Evolutionary conservation across 2,329 filamentous ascomycete species (phyloP).

Genomic region (Lachnum nothofagi): DNA sequence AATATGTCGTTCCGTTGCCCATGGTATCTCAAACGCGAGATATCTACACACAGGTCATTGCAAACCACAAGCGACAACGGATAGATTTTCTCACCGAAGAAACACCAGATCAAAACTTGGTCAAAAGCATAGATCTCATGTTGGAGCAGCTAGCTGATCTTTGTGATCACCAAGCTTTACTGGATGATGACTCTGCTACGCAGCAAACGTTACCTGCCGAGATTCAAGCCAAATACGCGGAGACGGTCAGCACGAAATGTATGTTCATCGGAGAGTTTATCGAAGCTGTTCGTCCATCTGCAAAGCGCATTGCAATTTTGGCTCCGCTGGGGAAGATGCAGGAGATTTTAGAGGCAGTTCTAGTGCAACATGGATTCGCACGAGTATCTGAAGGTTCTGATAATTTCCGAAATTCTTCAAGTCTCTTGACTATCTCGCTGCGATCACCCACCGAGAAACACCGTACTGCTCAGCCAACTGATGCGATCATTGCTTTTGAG

Average conservation of each 20-base stretch:
- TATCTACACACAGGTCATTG: constrained; percentile 47
- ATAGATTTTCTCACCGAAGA: constrained; percentile 44
- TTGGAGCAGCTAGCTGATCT: constrained; percentile 48
- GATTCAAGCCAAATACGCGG: constrained; percentile 46
- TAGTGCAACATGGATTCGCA: constrained; percentile 38
- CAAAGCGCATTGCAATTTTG: constrained; percentile 49
- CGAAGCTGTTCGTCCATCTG: constrained; percentile 38
- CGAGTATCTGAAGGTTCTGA: constrained; percentile 25
- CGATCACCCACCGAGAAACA: constrained; percentile 21
- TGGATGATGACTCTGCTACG: constrained; percentile 40
- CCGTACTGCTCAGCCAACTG: constrained; percentile 7
- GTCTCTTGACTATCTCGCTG: constrained; percentile 22
- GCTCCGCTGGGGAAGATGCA: constrained; percentile 46
- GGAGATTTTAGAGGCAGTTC: constrained; percentile 48
- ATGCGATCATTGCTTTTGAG: constrained; percentile 14
- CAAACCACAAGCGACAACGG: constrained; percentile 41
- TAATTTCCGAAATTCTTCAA: constrained; percentile 28
- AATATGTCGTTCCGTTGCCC: constrained; percentile 52
- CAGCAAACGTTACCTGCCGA: constrained; percentile 37
- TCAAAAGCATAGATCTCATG: constrained; percentile 46
- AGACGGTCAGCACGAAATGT: constrained; percentile 55
- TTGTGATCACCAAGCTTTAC: constrained; percentile 53
- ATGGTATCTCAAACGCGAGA: constrained; percentile 49
- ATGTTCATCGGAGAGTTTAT: constrained; percentile 55
- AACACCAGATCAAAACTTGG: constrained; percentile 37